Base-by-base conservation (phyloP, 768 basidiomycete genomes). In the Pulveroboletus sp. region DNA sequence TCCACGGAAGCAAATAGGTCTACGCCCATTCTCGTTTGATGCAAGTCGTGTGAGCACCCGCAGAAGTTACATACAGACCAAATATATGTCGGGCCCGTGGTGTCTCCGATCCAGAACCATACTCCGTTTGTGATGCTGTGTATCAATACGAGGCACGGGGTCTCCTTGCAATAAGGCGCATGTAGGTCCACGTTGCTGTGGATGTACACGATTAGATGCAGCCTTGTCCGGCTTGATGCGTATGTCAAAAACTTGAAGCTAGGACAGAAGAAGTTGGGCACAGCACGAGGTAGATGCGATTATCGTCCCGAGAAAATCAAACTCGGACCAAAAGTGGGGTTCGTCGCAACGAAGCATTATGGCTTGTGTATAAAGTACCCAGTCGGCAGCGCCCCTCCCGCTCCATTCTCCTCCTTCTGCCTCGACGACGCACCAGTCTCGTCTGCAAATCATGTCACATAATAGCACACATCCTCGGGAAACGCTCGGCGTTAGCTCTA, bases 121-220 rank as follows among this genome's bases (percentile, higher is more conserved):
- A 19, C 20, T 27, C 38, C 39, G 31, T n/a, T 34, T 24, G 24
- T 23, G 19, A 36, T 20, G 5, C 40, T n/a, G 35, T 12, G 45
- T 4, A 43, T 44, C 42, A 29, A 19, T 23, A 31, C 24, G 17
- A 46, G 25, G 35, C 27, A 56, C 51, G 45, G n/a, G 48, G 56
- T 60, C 57, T 41, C 31, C 10, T 20, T 29, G 41, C 11, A 56
- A 58, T 61, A 61, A 61, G 50, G 46, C 27, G 33, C 4, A 13
- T 53, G 51, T 53, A 4, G 57, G 52, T 50, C 58, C 60, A 57
- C 50, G 49, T 53, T 65, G 57, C 63, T 57, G 62, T 58, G 16
- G 46, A 45, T 47, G 21, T 40, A 35, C 49, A 6, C 17, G 47
- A 49, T 49, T 34, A 16, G 25, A 35, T 34, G 44, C 5, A 29